Base-by-base conservation (phyloP, 805 yeast species). In the Naumovozyma castellii region DNA sequence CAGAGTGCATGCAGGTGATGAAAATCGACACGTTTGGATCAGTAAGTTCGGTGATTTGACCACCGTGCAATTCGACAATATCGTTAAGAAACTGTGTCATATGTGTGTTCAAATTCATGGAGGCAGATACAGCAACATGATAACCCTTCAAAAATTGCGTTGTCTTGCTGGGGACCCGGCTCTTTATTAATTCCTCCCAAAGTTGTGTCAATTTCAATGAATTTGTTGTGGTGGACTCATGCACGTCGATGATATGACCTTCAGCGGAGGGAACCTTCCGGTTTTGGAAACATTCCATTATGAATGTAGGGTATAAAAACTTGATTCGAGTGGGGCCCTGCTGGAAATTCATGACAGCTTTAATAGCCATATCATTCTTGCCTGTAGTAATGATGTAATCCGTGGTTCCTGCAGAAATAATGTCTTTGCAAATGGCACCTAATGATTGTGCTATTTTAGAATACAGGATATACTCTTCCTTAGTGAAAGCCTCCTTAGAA, bases 251-350 rank as follows among this genome's bases (percentile, higher is more conserved):
- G 9, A 6, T 10, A 22, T 22, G 27, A 22, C 10, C 27, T 6
- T 22, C 27, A 6, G 27, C 9, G 10, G 27, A 22, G 27, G 10
- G 27, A 6, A 10, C 6, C 10, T 22, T 22, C 10, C 27, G 27
- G 10, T 22, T 6, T 22, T 22, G 27, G 10, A 22, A 62, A 52
- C 87, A 80, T 43, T 76, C 82, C 40, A 78, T 80, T n/a, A 88
- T 61, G 95, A 95, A 88, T 18, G 75, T 74, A 0, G 95, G 92
- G 2, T 71, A 64, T 3, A 87, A 90, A 13, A 79, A 69, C 36
- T 71, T 67, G 31, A 41, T 37, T 2, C 18, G 10, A 20, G 27
- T 57, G 19, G 39, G 6, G 9, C 27, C 27, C 27, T 22, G 6
- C 2, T 30, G 32, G 18, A 62, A 58, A 27, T 62, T 50, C 36